Evolutionary conservation across 768 basidiomycete genomes (phyloP).

Genomic region (Pleurotus sapidus): DNA sequence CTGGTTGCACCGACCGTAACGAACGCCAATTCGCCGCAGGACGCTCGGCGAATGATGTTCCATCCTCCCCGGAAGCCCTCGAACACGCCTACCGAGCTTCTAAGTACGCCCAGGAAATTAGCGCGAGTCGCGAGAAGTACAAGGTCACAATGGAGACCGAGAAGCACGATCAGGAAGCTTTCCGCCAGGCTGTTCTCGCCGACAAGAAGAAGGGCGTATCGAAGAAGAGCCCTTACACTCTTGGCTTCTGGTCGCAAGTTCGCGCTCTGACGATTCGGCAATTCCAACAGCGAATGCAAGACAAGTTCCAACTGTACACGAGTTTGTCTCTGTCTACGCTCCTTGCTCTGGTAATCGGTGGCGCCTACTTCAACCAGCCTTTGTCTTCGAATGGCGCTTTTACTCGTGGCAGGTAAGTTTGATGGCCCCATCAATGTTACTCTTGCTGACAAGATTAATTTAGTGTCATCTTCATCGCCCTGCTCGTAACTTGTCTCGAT

Average conservation of each 20-base stretch:
- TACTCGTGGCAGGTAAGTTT: constrained; percentile 64
- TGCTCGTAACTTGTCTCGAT: constrained; percentile 67
- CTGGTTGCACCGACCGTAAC: constrained; percentile 80
- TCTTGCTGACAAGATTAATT: not conserved
- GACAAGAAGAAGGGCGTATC: constrained; percentile 81
- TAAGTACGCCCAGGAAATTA: constrained; percentile 37
- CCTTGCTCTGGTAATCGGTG: constrained; percentile 68
- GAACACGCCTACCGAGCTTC: constrained; percentile 62
- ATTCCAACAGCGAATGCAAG: constrained; percentile 72
- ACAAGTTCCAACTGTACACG: constrained; percentile 74
- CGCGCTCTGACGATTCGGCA: constrained; percentile 67
- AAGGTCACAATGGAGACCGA: constrained; percentile 55
- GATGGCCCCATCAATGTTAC: not conserved
- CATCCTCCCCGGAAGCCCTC: constrained; percentile 64
- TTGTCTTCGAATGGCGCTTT: constrained; percentile 78
- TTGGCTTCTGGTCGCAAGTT: constrained; percentile 75
- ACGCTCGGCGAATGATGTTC: constrained; percentile 53
- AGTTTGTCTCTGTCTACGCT: constrained; percentile 62
- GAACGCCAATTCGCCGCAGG: constrained; percentile 78
- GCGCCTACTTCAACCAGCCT: constrained; percentile 72
- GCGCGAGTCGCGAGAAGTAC: constrained; percentile 52
- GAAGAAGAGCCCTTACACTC: constrained; percentile 78
- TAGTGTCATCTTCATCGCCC: constrained; percentile 67
- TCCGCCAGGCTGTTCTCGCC: constrained; percentile 69
- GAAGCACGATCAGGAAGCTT: constrained; percentile 67